Evolutionary conservation across 768 basidiomycete species (phyloP), one percentile per base, ranked within the genome.

Genomic region (Agrocybe chaxingu): DNA sequence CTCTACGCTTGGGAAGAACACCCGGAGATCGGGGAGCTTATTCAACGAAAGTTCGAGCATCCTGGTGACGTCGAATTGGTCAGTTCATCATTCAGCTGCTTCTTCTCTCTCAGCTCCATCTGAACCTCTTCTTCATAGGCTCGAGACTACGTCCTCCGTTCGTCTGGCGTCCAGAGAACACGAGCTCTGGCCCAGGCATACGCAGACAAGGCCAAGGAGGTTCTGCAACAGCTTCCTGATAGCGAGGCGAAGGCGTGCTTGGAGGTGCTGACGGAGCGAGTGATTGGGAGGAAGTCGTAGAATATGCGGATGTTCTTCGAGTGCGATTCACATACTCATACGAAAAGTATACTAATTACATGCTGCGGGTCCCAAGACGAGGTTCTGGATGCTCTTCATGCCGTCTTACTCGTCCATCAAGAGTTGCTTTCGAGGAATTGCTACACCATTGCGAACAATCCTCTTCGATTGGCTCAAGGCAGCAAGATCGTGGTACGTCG

Each of bases 1-100:
- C 70, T 98, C 9, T 99, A 88, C 63, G 97, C 97, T 32, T 96
- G 94, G 81, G 93, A 96, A 65, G 87, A 95, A 62, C 81, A 92
- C 65, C 85, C 92, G 0, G 87, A 92, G 65, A 79, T 99, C 72
- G 93, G 91, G 2, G 82, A 84, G 2, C 72, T 98, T 42, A 95
- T 98, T 48, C 77, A 79, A 33, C 80, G 96, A 42, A 87, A 87
- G 65, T 98, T 97, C 66, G 75, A 84, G 38, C 68, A 79, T 19
- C 74, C 79, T 32, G 95, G 94, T 4, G 96, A 98, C 62, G 92
- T 98, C 16, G 90, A 95, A 56, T 67, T 76, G 66, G 94, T 92
- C 65, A 51, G 60, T 51, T 36, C 32, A 24, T 40, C 34, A 7
- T 48, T 13, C 43, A n/a, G 6, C 7, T 29, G 12, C 8, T 10